Evolutionary conservation across 306 rosid genomes (phyloP), one percentile per base, ranked within the genome.

Genomic region (Calophaca sinica): DNA sequence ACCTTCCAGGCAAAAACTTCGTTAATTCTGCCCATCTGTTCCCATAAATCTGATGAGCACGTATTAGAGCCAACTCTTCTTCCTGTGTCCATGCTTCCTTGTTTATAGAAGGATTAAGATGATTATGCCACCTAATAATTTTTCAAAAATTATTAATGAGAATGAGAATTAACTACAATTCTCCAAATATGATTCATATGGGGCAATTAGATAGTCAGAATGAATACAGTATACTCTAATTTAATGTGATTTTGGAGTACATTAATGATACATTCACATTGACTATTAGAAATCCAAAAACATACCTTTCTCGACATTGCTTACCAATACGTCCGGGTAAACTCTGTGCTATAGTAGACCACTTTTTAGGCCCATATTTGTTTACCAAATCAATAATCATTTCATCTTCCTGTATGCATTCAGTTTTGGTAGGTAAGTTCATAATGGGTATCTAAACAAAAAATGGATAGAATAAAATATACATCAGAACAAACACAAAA

Each of bases 231-330:
- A 46, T 48, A 58, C 31, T 35, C 5, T 62, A 9, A 12, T 46
- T 74, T 73, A 55, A 11, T 32, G 36, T 48, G 26, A 20, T 73
- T 79, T 68, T 15, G 63, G 35, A 74, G 26, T 54, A 75, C 39
- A n/a, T 14, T 50, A 51, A 55, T 70, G 60, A 50, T 29, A 3
- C 50, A 52, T 60, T 45, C 26, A 20, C 26, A 20, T 20, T 20
- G 73, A 67, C 41, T 26, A 68, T 70, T 63, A 42, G 52, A 76
- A 46, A 55, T 31, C 48, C 31, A 52, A 6, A 62, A 9, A 28
- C 92, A 62, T 90, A 96, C 99, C 99, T 96, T 96, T 96, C 99
- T 55, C 99, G 90, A 61, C 99, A 96, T 79, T 96, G 99, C 88
- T 96, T 96, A 61, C 99, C 99, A 70, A 92, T 96, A n/a, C 99